Conservation (phyloP, 2,329 filamentous ascomycete species). For the Ceratocystis albifundus region DNA sequence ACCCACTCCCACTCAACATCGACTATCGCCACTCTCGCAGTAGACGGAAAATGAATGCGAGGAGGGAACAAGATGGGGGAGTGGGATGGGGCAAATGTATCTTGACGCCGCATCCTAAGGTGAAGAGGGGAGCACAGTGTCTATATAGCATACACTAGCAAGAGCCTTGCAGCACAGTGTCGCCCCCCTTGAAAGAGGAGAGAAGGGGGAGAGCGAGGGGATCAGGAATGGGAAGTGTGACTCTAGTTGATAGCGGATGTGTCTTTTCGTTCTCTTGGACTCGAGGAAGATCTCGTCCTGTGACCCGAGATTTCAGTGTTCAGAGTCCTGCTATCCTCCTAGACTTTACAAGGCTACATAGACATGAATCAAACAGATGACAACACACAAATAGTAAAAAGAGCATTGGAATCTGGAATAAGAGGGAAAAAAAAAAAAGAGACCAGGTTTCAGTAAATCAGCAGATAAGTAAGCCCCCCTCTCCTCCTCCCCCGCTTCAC, state of each 20-base stretch:
- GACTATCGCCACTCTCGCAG: neutral
- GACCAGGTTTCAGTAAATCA: constrained; percentile 2
- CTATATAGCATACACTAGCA: neutral
- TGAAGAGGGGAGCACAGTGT: neutral
- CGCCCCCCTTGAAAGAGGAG: neutral
- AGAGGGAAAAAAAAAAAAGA: neutral
- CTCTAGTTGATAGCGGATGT: neutral
- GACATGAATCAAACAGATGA: neutral
- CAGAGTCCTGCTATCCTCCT: too few species aligned
- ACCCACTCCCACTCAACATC: neutral
- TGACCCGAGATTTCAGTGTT: neutral
- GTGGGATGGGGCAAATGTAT: constrained; percentile 1
- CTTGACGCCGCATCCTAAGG: neutral
- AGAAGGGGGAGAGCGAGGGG: neutral
- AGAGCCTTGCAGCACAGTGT: neutral
- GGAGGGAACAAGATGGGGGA: too few species aligned
- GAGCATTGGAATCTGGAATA: neutral
- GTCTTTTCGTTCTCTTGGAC: neutral
- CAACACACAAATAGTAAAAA: neutral
- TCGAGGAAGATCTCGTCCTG: neutral
- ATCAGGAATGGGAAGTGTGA: too few species aligned
- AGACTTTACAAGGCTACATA: neutral
- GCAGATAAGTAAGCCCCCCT: neutral
- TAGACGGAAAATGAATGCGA: neutral
- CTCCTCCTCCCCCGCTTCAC: too few species aligned